Conservation (phyloP, 768 basidiomycete genomes). For the Stropharia rugosoannulata region DNA sequence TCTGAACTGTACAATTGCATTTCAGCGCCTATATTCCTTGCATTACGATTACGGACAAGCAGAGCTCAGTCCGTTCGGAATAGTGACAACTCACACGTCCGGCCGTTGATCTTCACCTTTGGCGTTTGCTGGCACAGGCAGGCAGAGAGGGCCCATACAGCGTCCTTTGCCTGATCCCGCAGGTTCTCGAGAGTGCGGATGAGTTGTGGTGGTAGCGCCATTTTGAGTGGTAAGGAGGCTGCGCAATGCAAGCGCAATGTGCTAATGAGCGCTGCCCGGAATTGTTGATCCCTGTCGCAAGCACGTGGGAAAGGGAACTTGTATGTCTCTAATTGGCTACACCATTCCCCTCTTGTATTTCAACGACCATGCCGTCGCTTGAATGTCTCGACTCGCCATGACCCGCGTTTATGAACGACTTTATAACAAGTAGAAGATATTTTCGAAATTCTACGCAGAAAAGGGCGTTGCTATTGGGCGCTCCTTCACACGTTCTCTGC, state of each 20-base stretch:
- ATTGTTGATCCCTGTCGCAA: background rate
- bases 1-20: conserved; percentile 59
- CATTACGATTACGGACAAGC: background rate
- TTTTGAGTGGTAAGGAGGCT: conserved; percentile 11
- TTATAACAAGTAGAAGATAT: too few relatives aligned
- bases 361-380: too few relatives aligned
- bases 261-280: background rate
- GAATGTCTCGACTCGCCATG: too few relatives aligned
- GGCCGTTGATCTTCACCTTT: conserved; percentile 92
- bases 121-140: conserved; percentile 81
- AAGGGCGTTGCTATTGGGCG: too few relatives aligned
- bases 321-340: background rate
- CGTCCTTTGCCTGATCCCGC: conserved; percentile 79
- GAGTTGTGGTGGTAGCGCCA: conserved; percentile 38
- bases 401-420: too few relatives aligned
- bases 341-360: background rate
- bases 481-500: too few relatives aligned
- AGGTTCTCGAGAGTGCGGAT: conserved; percentile 51
- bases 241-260: background rate
- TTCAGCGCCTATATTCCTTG: background rate
- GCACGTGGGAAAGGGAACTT: background rate
- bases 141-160: conserved; percentile 77
- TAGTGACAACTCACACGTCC: conserved; percentile 67
- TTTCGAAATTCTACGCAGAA: too few relatives aligned
- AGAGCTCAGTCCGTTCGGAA: background rate